These are phyloP conservation scores for Thamnidium elegans DNA, from an alignment of 192 early-diverging fungal species.

Conservation along the genomic window DNA sequence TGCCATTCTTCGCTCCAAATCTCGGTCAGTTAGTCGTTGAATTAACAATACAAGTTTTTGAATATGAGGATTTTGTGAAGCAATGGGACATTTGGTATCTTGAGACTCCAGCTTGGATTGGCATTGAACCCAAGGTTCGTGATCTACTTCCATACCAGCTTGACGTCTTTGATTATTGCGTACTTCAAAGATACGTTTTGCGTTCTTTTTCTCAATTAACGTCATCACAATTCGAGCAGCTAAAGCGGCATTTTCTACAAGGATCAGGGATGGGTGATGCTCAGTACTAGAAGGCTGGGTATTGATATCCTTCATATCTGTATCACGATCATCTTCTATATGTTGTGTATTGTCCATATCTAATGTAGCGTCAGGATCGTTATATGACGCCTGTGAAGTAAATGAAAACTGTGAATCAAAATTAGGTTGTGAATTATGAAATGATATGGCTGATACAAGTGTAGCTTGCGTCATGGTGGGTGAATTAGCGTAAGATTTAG, in stretches of 20 bases:
- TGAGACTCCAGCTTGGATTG: conserved; percentile 1
- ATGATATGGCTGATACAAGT: conserved; percentile 5
- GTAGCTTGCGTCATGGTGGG: neutral
- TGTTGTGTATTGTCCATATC: conserved; percentile 25
- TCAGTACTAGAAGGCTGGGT: neutral
- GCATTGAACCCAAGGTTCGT: conserved; percentile 27
- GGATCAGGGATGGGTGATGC: neutral
- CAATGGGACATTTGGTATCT: neutral
- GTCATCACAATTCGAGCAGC: conserved; percentile 24
- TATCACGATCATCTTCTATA: conserved; percentile 9
- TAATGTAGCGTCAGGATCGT: conserved; percentile 27
- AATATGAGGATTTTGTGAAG: conserved; percentile 20
- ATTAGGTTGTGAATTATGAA: conserved; percentile 14
- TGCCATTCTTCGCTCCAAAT: conserved; percentile 27
- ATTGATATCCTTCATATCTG: neutral
- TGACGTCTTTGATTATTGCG: conserved; percentile 15
- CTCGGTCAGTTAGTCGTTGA: conserved; percentile 27
- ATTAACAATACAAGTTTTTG: conserved; percentile 30
- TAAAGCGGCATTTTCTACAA: conserved; percentile 10
- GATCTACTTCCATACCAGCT: neutral
- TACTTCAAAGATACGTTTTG: conserved; percentile 26
- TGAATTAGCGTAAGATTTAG: neutral
- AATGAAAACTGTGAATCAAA: conserved; percentile 12
- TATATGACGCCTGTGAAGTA: conserved; percentile 14
- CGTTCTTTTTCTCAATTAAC: conserved; percentile 27